Evolutionary conservation across 73 alveolate species (phyloP).

Genomic region (Halteria grandinella): DNA sequence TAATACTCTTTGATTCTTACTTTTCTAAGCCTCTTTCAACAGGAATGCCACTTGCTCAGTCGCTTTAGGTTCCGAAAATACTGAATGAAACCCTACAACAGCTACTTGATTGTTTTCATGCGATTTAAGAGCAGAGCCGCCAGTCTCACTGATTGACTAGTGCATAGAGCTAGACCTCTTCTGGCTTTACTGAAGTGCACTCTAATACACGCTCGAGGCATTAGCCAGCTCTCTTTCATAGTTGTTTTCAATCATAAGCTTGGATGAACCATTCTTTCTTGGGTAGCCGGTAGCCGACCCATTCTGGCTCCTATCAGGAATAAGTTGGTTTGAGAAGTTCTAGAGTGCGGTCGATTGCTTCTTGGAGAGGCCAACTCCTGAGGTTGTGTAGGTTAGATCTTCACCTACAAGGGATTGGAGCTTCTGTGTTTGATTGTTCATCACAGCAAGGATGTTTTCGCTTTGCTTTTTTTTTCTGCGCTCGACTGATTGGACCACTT

Average conservation of each 20-base stretch:
- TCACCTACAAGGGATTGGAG: neutral
- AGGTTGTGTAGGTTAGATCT: neutral
- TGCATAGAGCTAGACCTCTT: slow-evolving; percentile 29
- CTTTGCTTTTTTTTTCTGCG: slow-evolving; percentile 33
- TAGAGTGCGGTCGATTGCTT: slow-evolving; percentile 9
- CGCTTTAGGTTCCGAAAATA: slow-evolving; percentile 40
- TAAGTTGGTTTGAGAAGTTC: slow-evolving; percentile 6
- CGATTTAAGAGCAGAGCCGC: neutral
- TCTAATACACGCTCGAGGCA: neutral
- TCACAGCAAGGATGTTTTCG: neutral
- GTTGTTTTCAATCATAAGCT: too few relatives aligned
- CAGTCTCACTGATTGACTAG: neutral
- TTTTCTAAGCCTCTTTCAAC: slow-evolving; percentile 48
- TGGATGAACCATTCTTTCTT: neutral
- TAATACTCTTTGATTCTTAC: slow-evolving; percentile 16
- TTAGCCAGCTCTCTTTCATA: neutral
- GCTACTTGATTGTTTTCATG: neutral
- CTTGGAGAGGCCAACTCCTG: neutral
- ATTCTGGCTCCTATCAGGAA: neutral
- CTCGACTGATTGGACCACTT: slow-evolving; percentile 23
- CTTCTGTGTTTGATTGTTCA: slow-evolving; percentile 7
- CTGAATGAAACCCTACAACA: too few relatives aligned
- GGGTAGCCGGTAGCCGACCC: neutral
- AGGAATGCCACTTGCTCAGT: slow-evolving; percentile 58
- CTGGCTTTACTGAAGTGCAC: neutral